Percentiles rank a stretch among this genome's conserved stretches.
Conservation (phyloP, 176 grass and related monocot species). For the Eremochloa ophiuroides region DNA sequence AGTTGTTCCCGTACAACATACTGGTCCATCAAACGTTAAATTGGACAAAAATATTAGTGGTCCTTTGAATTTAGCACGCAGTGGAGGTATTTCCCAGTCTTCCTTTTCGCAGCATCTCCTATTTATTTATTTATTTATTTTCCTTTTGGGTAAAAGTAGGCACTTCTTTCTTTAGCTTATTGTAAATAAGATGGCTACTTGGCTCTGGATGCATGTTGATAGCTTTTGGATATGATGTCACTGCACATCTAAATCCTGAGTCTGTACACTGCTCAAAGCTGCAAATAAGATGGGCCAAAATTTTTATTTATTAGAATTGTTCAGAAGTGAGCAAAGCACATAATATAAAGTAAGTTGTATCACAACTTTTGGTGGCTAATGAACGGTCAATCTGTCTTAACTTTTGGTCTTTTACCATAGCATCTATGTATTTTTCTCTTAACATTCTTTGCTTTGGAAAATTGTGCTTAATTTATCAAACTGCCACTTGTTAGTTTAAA, state of each 20-base stretch:
- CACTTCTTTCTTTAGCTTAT: neutral
- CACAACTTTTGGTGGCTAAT: neutral
- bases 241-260: neutral
- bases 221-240: constrained; percentile 22
- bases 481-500: neutral
- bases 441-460: neutral
- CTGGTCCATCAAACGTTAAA: constrained; percentile 41
- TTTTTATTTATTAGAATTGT: neutral
- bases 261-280: neutral
- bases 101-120: constrained; percentile 4
- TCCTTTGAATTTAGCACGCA: constrained; percentile 42
- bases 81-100: constrained; percentile 46
- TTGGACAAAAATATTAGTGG: constrained; percentile 48
- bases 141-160: neutral
- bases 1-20: constrained; percentile 37
- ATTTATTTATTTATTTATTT: neutral
- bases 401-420: neutral
- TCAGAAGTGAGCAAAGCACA: neutral
- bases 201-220: neutral
- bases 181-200: constrained; percentile 17
- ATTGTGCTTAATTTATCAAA: constrained; percentile 1
- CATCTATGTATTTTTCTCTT: neutral
- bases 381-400: neutral
- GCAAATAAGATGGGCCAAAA: neutral
- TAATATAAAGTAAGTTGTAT: neutral